Base-by-base conservation (phyloP, 2,329 filamentous ascomycete species). In the Fusarium musae region DNA sequence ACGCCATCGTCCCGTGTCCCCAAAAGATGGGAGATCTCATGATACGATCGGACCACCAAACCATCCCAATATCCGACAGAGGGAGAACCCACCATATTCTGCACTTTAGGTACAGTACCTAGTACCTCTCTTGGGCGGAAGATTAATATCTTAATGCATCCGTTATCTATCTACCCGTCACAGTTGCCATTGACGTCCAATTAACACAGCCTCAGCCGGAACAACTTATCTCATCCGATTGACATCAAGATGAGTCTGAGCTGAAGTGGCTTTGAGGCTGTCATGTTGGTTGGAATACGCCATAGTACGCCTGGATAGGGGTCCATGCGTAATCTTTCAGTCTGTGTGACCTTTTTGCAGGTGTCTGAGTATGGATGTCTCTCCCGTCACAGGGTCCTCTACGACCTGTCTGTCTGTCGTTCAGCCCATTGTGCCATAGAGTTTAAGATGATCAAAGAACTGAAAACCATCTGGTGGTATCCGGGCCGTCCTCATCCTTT, bases 1-100 rank as follows among this genome's bases (percentile, higher is more conserved):
- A 44, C 49, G 23, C 37, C 49, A 56, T 53, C 13, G 44, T 63
- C 63, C 57, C 49, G 39, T 60, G 59, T 50, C 39, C 40, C 23
- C 46, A 52, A 66, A 44, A 42, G 34, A 44, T 13, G 46, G 52
- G 57, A 73, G 62, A 73, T 67, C 66, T 73, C 62, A 73, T 72
- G 70, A 64, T 72, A 64, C 62, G 66, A 73, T 72, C 70, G 70
- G 70, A 61, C 70, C 58, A 71, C 30, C 56, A 50, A 34, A 59
- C 56, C 56, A 50, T 42, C 50, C 50, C 36, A 60, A 68, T 68
- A 59, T 58, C 70, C 58, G 70, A 67, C 70, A 57, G 52, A 62
- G 23, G 40, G 21, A 28, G 43, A 47, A 46, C 56, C 53, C 57
- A 13, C 52, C 39, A 66, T 30, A 30, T 32, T 34, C 39, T 46